Percentiles rank a stretch among this genome's conserved stretches.
Conservation (phyloP, 805 yeast genomes). For the Yamadazyma sp. region DNA sequence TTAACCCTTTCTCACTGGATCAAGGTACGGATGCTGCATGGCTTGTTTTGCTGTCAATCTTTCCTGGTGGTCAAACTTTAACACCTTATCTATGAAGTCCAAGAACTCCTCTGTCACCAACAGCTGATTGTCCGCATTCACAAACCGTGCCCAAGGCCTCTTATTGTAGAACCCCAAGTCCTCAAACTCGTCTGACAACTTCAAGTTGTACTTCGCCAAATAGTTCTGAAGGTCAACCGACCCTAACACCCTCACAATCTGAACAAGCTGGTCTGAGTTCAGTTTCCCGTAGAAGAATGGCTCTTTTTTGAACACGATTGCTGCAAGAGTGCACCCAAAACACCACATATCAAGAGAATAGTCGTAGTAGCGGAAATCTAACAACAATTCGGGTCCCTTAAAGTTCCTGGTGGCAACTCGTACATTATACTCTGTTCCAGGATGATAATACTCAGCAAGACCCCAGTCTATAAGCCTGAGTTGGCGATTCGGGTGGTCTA, state of each 20-base stretch:
- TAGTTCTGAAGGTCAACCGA: conserved; percentile 75
- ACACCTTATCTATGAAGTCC: conserved; percentile 75
- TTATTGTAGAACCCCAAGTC: conserved; percentile 65
- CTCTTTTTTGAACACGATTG: conserved; percentile 85
- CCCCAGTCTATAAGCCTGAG: conserved; percentile 94
- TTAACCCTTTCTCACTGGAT: conserved; percentile 21
- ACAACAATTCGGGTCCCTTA: conserved; percentile 89
- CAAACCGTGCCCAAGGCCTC: conserved; percentile 83
- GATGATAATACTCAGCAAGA: conserved; percentile 88
- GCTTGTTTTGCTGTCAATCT: conserved; percentile 89
- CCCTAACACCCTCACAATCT: conserved; percentile 84
- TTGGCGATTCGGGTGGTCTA: conserved; percentile 70
- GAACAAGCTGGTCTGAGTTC: conserved; percentile 87
- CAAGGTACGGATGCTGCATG: conserved; percentile 60
- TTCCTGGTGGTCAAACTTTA: conserved; percentile 85
- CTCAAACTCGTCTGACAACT: conserved; percentile 72
- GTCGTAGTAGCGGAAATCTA: conserved; percentile 84
- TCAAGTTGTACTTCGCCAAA: conserved; percentile 67
- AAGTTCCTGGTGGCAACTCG: conserved; percentile 91
- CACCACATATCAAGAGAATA: conserved; percentile 94
- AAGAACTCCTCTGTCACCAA: conserved; percentile 66
- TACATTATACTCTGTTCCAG: conserved; percentile 86
- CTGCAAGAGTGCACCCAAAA: conserved; percentile 88
- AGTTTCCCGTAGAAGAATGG: conserved; percentile 92
- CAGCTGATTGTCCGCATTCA: conserved; percentile 67